Evolutionary conservation across 2,329 filamentous ascomycete genomes (phyloP), one percentile per base, ranked within the genome.

Genomic region (Westerdykella aurantiaca): DNA sequence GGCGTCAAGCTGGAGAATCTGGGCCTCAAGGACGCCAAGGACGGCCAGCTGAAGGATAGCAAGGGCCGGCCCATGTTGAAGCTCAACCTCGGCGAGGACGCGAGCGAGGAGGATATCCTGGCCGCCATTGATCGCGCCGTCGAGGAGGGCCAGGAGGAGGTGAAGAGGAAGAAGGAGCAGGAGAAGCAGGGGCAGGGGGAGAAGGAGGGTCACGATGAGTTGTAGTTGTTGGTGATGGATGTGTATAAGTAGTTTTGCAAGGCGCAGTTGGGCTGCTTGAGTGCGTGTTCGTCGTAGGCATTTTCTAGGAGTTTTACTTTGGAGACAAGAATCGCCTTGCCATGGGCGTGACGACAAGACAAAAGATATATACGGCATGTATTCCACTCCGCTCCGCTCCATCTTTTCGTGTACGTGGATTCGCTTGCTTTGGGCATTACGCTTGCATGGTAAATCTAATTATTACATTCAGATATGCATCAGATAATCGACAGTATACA

Each of bases 81-180:
- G 42, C 40, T 64, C 13, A 51, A 63, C 37, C 40, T 64, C 2
- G 42, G 33, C 2, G 37, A 53, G 13, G 56, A 55, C 38, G 54
- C 57, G 4, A 70, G 58, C 11, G 68, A 69, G 48, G 69, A 64
- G 46, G 70, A 69, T 37, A 70, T 71, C 49, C 72, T 76, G 17
- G 71, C 69, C 34, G 70, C 72, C 11, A 75, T 73, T 51, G 76
- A 80, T 31, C 75, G 49, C 31, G 45, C 50, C 31, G 55, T 45
- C 16, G 38, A 53, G 47, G 48, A 46, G 25, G 51, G 25, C n/a
- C 45, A 39, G 45, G 43, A 55, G 37, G 40, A 21, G 49, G 44
- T 18, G 25, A 29, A 9, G 25, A 12, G 37, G 21, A 38, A 16
- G 37, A 21, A 18, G 37, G 21, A 38, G 14, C 9, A 25, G 41